Evolutionary conservation across 2,329 filamentous ascomycete species (phyloP).

Genomic region (Talaromyces verruculosus): DNA sequence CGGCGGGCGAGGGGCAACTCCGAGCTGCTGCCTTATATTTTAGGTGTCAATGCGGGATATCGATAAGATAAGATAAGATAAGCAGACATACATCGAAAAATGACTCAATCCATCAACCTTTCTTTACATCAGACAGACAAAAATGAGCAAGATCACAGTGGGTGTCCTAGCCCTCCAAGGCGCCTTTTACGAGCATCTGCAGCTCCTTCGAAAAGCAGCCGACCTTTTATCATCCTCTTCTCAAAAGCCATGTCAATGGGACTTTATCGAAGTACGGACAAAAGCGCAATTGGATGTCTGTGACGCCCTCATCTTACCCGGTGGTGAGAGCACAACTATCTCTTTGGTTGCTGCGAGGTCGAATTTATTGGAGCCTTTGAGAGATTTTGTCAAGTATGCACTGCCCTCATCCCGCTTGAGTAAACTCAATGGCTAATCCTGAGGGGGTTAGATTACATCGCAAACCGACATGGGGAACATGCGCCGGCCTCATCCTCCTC

Average conservation of each 20-base stretch:
- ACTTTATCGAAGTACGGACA: constrained; percentile 78
- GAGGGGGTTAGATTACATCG: constrained; percentile 59
- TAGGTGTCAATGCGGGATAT: neutral
- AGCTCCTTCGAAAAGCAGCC: constrained; percentile 69
- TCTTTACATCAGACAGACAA: neutral
- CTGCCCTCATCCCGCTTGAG: neutral
- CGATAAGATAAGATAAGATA: constrained; percentile 16
- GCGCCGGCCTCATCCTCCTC: constrained; percentile 88
- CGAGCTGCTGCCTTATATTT: neutral
- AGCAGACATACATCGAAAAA: neutral
- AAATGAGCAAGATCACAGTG: constrained; percentile 49
- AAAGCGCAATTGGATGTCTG: constrained; percentile 68
- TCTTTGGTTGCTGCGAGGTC: constrained; percentile 81
- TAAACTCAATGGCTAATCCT: constrained; percentile 3
- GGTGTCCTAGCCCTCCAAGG: constrained; percentile 80
- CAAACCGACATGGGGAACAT: constrained; percentile 92
- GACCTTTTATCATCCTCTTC: constrained; percentile 42
- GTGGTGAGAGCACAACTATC: constrained; percentile 93
- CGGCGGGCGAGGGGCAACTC: constrained; percentile 13
- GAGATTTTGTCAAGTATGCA: constrained; percentile 84
- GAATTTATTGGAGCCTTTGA: constrained; percentile 76
- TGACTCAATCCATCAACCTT: neutral
- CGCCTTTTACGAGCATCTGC: constrained; percentile 85
- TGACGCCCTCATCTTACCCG: constrained; percentile 83
- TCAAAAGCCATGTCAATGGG: constrained; percentile 45